Evolutionary conservation across 306 rosid species (phyloP).

Genomic region (Cajanus cajan): DNA sequence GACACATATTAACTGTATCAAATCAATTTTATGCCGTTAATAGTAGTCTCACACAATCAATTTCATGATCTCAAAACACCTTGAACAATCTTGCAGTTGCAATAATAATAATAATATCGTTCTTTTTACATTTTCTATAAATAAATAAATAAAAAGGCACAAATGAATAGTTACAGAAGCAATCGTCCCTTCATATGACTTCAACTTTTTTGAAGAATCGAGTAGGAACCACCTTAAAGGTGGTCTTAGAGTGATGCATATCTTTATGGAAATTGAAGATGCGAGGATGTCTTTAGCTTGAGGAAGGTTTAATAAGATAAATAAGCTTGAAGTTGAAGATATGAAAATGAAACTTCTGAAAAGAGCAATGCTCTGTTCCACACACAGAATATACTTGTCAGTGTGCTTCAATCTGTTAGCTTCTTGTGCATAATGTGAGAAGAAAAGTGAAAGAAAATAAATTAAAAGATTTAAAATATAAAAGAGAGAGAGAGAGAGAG

Average conservation of each 20-base stretch:
- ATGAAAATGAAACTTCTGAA: not conserved
- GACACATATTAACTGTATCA: not conserved
- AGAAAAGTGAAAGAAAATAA: not conserved
- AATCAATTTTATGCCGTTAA: not conserved
- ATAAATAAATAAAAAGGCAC: no score
- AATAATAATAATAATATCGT: no score
- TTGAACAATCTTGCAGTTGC: no score
- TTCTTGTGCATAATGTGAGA: no score
- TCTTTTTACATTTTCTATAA: no score
- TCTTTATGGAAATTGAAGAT: not conserved
- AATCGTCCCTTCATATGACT: no score
- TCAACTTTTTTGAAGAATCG: no score
- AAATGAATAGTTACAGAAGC: no score
- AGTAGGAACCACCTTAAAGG: not conserved
- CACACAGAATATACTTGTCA: not conserved
- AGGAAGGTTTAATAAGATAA: not conserved
- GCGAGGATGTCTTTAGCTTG: not conserved
- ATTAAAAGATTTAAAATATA: no score
- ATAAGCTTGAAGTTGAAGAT: not conserved
- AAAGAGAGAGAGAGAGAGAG: no score
- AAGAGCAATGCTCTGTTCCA: not conserved
- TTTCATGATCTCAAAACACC: no score
- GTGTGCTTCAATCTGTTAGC: not conserved
- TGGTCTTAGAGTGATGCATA: not conserved
- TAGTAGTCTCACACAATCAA: no score